phyloP scores from a whole-genome alignment of 2,329 filamentous ascomycete genomes.

The Claviceps paspali region DNA sequence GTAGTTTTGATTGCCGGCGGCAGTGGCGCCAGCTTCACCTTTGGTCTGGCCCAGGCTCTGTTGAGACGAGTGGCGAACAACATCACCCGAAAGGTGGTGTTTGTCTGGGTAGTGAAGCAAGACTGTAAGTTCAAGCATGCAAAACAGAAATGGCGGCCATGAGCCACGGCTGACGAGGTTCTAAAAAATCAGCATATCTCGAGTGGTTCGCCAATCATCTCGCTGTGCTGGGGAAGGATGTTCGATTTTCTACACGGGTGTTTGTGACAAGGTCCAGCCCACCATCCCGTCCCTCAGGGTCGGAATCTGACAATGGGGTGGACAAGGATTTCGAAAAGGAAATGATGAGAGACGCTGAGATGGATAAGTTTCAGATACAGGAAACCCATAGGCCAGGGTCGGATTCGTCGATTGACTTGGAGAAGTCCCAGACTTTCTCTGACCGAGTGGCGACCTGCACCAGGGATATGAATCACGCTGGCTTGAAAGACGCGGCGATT shows the following conservation, averaged over 20 bases:
- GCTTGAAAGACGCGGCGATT: slow-evolving; percentile 11
- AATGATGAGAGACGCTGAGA: not conserved
- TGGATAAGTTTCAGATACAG: not conserved
- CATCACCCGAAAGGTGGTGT: slow-evolving; percentile 16
- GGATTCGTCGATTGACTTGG: slow-evolving; percentile 5
- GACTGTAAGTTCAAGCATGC: slow-evolving; percentile 14
- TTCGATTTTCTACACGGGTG: slow-evolving; percentile 16
- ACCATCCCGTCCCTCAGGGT: not conserved
- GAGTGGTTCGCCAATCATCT: slow-evolving; percentile 24
- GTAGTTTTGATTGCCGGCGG: slow-evolving; percentile 46
- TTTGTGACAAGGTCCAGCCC: slow-evolving; percentile 18
- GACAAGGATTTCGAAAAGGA: not conserved
- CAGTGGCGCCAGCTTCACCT: slow-evolving; percentile 42
- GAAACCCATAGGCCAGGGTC: not conserved
- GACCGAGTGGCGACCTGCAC: slow-evolving; percentile 9
- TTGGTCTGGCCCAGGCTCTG: slow-evolving; percentile 23
- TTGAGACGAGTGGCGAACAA: slow-evolving; percentile 13
- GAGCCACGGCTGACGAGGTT: not conserved
- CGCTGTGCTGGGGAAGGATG: slow-evolving; percentile 14
- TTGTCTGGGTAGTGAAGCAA: slow-evolving; percentile 25
- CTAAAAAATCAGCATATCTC: slow-evolving; percentile 18
- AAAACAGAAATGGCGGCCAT: too few species aligned
- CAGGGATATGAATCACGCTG: not conserved
- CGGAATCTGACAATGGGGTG: not conserved
- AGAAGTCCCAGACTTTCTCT: slow-evolving; percentile 6